Conservation (phyloP, 768 basidiomycete genomes). For the Xerocomellus chrysenteron region DNA sequence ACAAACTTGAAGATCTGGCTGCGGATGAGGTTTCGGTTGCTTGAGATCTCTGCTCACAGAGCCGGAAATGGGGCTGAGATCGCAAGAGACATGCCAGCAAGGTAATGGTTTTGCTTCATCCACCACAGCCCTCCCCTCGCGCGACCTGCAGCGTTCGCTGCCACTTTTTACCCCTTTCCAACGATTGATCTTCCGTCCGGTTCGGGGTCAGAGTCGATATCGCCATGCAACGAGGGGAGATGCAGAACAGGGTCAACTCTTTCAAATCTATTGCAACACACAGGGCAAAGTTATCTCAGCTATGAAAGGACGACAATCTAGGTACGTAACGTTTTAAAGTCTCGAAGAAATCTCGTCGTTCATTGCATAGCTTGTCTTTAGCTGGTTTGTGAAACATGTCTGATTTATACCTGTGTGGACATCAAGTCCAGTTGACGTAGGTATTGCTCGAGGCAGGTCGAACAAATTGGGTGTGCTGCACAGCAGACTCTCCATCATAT, state of each 20-base stretch:
- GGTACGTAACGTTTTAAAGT: neutral
- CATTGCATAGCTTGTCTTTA: neutral
- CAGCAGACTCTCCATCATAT: constrained; percentile 12
- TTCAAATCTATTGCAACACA: neutral
- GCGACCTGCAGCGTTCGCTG: no score
- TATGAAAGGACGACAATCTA: neutral
- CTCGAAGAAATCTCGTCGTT: neutral
- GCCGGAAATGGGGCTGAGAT: no score
- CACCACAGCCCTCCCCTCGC: no score
- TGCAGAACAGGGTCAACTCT: neutral
- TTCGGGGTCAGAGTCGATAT: neutral
- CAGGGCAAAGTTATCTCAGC: neutral
- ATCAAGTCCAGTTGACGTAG: constrained; percentile 4
- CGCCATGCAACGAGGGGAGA: neutral
- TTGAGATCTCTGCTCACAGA: no score
- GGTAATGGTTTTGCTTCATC: no score
- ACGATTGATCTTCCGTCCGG: no score
- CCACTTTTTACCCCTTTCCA: no score
- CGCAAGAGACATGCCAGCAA: no score
- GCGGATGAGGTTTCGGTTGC: no score
- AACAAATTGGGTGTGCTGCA: neutral
- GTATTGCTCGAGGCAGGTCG: neutral
- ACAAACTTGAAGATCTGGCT: no score
- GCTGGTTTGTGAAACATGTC: constrained; percentile 19
- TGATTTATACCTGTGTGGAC: constrained; percentile 27